Conservation (phyloP, 2,329 filamentous ascomycete genomes). For the Diplodia intermedia region DNA sequence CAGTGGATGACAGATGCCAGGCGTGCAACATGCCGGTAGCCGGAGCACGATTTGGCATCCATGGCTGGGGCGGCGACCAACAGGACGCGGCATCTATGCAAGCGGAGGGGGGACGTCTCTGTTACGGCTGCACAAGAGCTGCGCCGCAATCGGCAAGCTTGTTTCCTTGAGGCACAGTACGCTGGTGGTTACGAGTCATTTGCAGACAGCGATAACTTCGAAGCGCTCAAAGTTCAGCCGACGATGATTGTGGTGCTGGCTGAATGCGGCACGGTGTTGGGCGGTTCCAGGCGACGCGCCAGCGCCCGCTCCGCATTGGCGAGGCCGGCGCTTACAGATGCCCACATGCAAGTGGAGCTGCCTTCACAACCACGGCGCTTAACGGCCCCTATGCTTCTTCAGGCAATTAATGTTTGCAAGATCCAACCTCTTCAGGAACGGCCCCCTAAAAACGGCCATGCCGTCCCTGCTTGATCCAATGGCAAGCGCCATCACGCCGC, state of each 20-base stretch:
- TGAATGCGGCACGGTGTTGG: conserved; percentile 1
- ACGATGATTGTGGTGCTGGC: neutral
- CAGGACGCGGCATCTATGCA: conserved; percentile 7
- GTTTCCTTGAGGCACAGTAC: conserved; percentile 17
- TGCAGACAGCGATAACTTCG: neutral
- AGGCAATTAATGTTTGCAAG: neutral
- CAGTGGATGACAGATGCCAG: conserved; percentile 59
- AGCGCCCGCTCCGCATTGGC: conserved; percentile 6
- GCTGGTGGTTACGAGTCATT: neutral
- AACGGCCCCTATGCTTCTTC: conserved; percentile 14
- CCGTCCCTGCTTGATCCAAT: conserved; percentile 8
- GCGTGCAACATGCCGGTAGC: conserved; percentile 74
- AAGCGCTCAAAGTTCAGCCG: neutral
- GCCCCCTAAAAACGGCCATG: neutral
- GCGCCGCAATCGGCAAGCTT: conserved; percentile 18
- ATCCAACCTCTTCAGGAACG: conserved; percentile 15
- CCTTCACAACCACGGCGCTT: conserved; percentile 24
- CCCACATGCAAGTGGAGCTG: conserved; percentile 16
- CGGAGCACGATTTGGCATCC: conserved; percentile 67
- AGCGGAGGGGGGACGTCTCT: conserved; percentile 10
- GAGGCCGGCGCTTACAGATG: conserved; percentile 10
- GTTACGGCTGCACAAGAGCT: conserved; percentile 32
- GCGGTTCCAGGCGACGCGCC: conserved; percentile 15
- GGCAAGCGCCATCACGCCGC: conserved; percentile 12
- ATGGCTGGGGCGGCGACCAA: conserved; percentile 64